Evolutionary conservation across 2,329 filamentous ascomycete genomes (phyloP).

Genomic region (Aspergillus ruber): DNA sequence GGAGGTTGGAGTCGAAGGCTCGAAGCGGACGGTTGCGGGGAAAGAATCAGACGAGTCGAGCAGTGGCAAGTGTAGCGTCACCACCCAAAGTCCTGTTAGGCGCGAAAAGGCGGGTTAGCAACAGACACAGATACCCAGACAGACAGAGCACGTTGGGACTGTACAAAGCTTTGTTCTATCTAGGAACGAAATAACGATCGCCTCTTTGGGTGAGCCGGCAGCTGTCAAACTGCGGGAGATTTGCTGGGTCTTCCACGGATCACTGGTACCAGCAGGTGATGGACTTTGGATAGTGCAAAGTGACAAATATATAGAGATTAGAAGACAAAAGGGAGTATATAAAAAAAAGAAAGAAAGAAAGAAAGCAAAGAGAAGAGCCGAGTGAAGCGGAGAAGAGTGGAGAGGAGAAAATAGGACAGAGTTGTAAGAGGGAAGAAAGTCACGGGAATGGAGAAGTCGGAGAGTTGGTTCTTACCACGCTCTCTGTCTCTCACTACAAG

Average conservation of each 20-base stretch:
- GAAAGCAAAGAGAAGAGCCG: background rate
- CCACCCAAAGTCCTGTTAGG: background rate
- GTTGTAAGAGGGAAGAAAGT: background rate
- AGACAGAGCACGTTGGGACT: background rate
- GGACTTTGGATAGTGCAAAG: too few species aligned
- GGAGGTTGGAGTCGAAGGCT: background rate
- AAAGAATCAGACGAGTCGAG: background rate
- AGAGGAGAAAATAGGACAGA: background rate
- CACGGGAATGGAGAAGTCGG: background rate
- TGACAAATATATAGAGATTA: background rate
- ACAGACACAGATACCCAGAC: background rate
- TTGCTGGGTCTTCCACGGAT: constrained; percentile 26
- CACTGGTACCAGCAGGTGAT: constrained; percentile 11
- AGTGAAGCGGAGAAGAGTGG: background rate
- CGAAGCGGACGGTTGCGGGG: constrained; percentile 3
- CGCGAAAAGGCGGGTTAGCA: background rate
- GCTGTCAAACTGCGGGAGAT: constrained; percentile 31
- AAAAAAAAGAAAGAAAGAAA: background rate
- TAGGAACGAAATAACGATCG: constrained; percentile 7
- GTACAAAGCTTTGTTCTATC: constrained; percentile 1
- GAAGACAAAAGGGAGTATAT: background rate
- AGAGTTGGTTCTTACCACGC: too few species aligned
- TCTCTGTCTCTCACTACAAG: too few species aligned
- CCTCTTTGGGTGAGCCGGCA: constrained; percentile 19
- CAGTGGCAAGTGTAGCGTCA: constrained; percentile 1